Conservation (phyloP, 805 yeast species). For the Maudiozyma bulderi region DNA sequence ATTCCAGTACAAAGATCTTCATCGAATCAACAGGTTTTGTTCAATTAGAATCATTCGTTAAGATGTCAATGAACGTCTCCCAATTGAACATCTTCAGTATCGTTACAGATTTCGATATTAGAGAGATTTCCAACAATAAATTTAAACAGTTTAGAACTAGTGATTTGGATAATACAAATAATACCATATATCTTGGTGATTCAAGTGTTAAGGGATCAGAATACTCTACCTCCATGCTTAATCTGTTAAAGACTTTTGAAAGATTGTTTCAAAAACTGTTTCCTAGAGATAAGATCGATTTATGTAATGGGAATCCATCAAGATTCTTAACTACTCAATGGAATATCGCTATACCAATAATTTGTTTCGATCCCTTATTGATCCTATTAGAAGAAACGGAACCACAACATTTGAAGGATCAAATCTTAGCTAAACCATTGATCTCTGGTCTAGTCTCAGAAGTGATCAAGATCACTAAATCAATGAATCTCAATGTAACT, state of each 20-base stretch:
- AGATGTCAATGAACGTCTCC: conserved; percentile 33
- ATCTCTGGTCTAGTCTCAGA: conserved; percentile 73
- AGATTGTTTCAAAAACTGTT: conserved; percentile 25
- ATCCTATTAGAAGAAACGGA: conserved; percentile 62
- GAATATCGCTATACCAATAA: conserved; percentile 71
- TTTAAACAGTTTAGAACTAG: conserved; percentile 28
- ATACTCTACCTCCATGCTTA: conserved; percentile 15
- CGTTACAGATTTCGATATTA: conserved; percentile 53
- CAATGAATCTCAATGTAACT: conserved; percentile 60
- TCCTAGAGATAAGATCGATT: conserved; percentile 32
- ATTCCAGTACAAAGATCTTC: conserved; percentile 39
- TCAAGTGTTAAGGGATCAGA: conserved; percentile 1
- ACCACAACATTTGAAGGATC: conserved; percentile 48
- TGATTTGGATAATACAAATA: conserved; percentile 26
- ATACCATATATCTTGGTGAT: conserved; percentile 38
- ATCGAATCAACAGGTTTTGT: conserved; percentile 66
- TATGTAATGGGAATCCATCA: conserved; percentile 20
- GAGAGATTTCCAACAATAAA: conserved; percentile 29
- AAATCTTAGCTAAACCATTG: conserved; percentile 77
- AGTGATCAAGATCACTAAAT: conserved; percentile 58
- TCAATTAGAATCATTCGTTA: conserved; percentile 61
- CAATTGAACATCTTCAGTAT: conserved; percentile 41
- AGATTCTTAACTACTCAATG: conserved; percentile 71
- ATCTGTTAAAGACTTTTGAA: conserved; percentile 24
- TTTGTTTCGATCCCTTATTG: conserved; percentile 69